Percentiles rank a stretch among this genome's conserved stretches.
Evolutionary conservation across 768 basidiomycete genomes (phyloP).

Genomic region (Macrolepiota albuminosa): DNA sequence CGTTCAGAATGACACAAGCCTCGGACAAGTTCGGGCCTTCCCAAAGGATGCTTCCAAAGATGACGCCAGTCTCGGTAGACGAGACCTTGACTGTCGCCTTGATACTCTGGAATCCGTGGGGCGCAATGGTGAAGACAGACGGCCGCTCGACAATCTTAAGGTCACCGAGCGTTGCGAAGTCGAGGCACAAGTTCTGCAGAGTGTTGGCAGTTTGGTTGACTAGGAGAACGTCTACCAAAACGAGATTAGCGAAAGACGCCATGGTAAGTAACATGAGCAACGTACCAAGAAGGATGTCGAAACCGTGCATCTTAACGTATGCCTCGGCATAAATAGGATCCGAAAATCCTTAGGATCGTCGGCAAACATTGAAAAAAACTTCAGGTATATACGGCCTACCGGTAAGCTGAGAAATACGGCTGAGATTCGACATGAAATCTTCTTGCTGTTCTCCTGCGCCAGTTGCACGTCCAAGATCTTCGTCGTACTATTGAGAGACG

Average conservation of each 20-base stretch:
- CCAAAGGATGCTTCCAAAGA: constrained; percentile 97
- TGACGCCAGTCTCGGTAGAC: constrained; percentile 97
- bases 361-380: neutral
- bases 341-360: constrained; percentile 67
- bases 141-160: constrained; percentile 97
- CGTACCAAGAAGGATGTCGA: constrained; percentile 89
- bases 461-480: constrained; percentile 86
- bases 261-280: neutral
- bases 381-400: constrained; percentile 34
- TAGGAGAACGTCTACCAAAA: constrained; percentile 74
- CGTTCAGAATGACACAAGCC: constrained; percentile 90
- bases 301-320: constrained; percentile 95
- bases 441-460: constrained; percentile 79
- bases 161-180: constrained; percentile 96
- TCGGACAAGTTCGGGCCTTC: constrained; percentile 86
- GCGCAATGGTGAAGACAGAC: constrained; percentile 86
- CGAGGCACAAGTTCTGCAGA: constrained; percentile 92
- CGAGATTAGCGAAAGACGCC: neutral
- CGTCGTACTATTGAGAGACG: constrained; percentile 60
- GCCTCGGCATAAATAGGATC: constrained; percentile 99
- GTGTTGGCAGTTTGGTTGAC: constrained; percentile 96
- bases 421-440: constrained; percentile 93
- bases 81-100: constrained; percentile 99
- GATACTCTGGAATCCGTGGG: constrained; percentile 97
- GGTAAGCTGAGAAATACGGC: constrained; percentile 89